phyloP scores from a whole-genome alignment of 257 asterid species.

The Ophiorrhiza pumila region DNA sequence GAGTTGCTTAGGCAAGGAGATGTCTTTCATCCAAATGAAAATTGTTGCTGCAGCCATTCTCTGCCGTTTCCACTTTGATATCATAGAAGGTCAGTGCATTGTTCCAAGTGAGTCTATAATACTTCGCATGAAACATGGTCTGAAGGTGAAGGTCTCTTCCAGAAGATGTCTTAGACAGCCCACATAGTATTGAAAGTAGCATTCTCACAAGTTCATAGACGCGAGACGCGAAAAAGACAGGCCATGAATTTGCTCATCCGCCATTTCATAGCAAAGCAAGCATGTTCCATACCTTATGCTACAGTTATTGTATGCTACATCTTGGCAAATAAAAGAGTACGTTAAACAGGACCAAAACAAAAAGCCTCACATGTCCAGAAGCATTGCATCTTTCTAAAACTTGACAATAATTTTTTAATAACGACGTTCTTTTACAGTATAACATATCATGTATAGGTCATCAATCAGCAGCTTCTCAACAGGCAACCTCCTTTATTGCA shows the following conservation, averaged over 20 bases:
- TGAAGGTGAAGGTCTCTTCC: constrained; percentile 8
- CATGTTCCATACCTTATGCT: not conserved
- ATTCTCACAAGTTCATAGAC: not conserved
- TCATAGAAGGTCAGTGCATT: not conserved
- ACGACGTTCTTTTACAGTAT: not conserved
- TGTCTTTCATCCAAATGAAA: constrained; percentile 11
- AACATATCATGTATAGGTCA: not conserved
- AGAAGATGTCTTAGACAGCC: not conserved
- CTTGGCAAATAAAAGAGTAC: not conserved
- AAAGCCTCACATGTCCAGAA: not conserved
- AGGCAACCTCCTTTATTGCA: not conserved
- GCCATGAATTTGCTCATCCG: not conserved
- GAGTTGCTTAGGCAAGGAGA: constrained; percentile 5
- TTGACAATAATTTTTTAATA: not conserved
- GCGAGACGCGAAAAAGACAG: not conserved
- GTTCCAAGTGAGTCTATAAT: not conserved
- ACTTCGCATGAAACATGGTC: constrained; percentile 9
- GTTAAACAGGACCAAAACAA: not conserved
- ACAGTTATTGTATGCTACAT: not conserved
- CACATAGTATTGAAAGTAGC: not conserved
- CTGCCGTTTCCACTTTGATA: constrained; percentile 4
- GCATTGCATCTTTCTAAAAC: not conserved
- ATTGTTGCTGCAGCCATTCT: constrained; percentile 5
- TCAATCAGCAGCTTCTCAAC: not conserved
- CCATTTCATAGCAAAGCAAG: not conserved